Percentiles rank a stretch among this genome's conserved stretches.
These are phyloP conservation scores for Glycyrrhiza uralensis DNA, from an alignment of 306 rosid genomes.

Conservation along the genomic window DNA sequence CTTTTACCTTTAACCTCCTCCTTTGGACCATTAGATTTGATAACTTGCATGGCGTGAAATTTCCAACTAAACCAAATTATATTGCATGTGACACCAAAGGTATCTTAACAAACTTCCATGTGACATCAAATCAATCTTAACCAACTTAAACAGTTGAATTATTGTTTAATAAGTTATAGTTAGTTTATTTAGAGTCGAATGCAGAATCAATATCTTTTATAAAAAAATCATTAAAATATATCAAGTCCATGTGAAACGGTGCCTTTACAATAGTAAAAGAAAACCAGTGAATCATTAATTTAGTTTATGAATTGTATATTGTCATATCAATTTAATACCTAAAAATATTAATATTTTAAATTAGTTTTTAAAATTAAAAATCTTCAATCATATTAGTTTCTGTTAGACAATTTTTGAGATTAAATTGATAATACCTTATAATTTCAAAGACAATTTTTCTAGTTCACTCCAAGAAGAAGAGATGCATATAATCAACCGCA, in stretches of 20 bases:
- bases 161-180: not conserved
- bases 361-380: too few relatives aligned
- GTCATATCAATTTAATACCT: too few relatives aligned
- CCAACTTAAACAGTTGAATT: conserved; percentile 31
- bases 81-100: conserved; percentile 29
- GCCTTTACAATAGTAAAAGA: too few relatives aligned
- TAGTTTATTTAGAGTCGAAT: not conserved
- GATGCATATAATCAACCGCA: too few relatives aligned
- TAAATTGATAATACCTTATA: too few relatives aligned
- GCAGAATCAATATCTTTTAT: not conserved
- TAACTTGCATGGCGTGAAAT: conserved; percentile 7
- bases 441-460: too few relatives aligned
- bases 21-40: conserved; percentile 18
- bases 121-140: conserved; percentile 39
- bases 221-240: not conserved
- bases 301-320: too few relatives aligned
- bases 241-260: not conserved
- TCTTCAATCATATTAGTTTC: too few relatives aligned
- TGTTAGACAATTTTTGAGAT: too few relatives aligned
- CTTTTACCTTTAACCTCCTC: conserved; percentile 6
- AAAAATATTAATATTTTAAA: too few relatives aligned
- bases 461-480: too few relatives aligned
- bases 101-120: conserved; percentile 32
- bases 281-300: too few relatives aligned
- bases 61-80: conserved; percentile 19